Evolutionary conservation across 805 yeast species (phyloP).

Genomic region (Saturnispora kantuleensis): DNA sequence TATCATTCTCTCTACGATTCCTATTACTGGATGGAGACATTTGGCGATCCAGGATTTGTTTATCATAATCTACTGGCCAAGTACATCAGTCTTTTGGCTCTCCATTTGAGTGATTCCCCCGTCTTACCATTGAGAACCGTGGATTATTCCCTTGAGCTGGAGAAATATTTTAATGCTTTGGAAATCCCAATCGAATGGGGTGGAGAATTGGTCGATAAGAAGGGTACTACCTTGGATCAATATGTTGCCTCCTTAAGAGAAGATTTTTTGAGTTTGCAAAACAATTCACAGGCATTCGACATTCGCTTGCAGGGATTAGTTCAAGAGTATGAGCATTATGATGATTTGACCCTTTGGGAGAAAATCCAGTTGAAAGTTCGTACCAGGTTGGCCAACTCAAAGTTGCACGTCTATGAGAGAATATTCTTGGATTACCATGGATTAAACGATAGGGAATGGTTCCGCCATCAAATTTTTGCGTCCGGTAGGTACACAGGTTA

Average conservation of each 20-base stretch:
- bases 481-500: slow-evolving; percentile 54
- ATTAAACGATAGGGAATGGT: slow-evolving; percentile 43
- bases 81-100: slow-evolving; percentile 38
- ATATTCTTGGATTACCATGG: slow-evolving; percentile 38
- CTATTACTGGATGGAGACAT: slow-evolving; percentile 55
- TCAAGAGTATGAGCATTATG: slow-evolving; percentile 16
- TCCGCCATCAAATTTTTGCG: slow-evolving; percentile 48
- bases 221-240: slow-evolving; percentile 9
- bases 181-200: slow-evolving; percentile 21
- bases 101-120: slow-evolving; percentile 40
- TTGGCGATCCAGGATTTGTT: slow-evolving; percentile 53
- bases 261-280: slow-evolving; percentile 20
- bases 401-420: slow-evolving; percentile 35
- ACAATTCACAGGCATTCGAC: slow-evolving; percentile 23
- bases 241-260: slow-evolving; percentile 23
- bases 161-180: slow-evolving; percentile 35
- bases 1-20: slow-evolving; percentile 73
- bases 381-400: slow-evolving; percentile 28
- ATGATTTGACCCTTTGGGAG: slow-evolving; percentile 18
- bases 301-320: slow-evolving; percentile 15
- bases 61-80: slow-evolving; percentile 49
- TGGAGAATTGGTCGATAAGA: background rate
- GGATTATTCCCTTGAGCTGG: slow-evolving; percentile 45
- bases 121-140: slow-evolving; percentile 32
- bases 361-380: slow-evolving; percentile 21